These are phyloP conservation scores for Lachancea waltii DNA, from an alignment of 805 yeast genomes.

Conservation along the genomic window DNA sequence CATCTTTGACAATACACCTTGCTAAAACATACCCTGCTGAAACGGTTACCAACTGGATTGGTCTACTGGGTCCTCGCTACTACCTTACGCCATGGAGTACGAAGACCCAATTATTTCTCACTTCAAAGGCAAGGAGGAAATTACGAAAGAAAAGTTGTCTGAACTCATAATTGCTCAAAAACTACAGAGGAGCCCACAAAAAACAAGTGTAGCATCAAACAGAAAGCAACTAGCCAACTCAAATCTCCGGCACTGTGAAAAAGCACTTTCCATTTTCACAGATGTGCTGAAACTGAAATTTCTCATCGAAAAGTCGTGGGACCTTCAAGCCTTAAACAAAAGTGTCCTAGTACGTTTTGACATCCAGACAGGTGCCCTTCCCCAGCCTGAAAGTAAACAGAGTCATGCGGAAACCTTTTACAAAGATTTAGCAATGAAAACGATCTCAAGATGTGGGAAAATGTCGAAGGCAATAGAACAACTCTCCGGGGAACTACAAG, in stretches of 20 bases:
- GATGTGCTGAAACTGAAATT: constrained; percentile 25
- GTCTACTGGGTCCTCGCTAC: constrained; percentile 1
- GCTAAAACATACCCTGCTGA: neutral
- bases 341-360: constrained; percentile 26
- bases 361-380: constrained; percentile 5
- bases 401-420: constrained; percentile 37
- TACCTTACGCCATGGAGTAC: constrained; percentile 7
- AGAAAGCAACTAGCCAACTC: constrained; percentile 7
- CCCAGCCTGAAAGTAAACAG: constrained; percentile 1
- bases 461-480: constrained; percentile 18
- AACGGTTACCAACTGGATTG: neutral
- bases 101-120: constrained; percentile 12
- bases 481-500: constrained; percentile 12
- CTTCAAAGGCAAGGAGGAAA: constrained; percentile 8
- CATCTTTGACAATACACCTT: too few species aligned
- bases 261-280: constrained; percentile 23
- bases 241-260: constrained; percentile 21
- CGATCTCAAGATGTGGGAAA: constrained; percentile 44
- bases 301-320: constrained; percentile 30
- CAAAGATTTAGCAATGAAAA: constrained; percentile 47
- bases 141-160: constrained; percentile 8
- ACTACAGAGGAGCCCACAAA: neutral
- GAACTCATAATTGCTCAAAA: constrained; percentile 10
- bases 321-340: constrained; percentile 26
- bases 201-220: neutral